Evolutionary conservation across 805 yeast species (phyloP), one percentile per base, ranked within the genome.

Genomic region (Hanseniaspora mollemarum): DNA sequence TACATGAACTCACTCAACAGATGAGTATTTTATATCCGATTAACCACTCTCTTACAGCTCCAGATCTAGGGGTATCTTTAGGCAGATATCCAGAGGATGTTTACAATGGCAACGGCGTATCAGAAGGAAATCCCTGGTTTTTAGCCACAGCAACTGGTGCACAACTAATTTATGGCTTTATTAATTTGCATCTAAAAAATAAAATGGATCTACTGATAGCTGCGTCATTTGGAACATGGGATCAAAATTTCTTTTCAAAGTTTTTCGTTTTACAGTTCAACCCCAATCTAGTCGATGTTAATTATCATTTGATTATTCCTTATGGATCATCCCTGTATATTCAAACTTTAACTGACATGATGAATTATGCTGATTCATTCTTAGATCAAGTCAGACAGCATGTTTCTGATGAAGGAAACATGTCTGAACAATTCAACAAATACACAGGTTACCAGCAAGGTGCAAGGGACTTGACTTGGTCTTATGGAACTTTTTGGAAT

Each of bases 121-220:
- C 81, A 28, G 86, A 81, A 59, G 96, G 96, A 2, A 88, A 88
- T 60, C 96, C 97, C 4, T 88, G 96, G 97, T 87, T 87, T 60
- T 74, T 88, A 53, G 69, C 84, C 3, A 84, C 92, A 0, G 75
- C 83, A 0, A 22, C 51, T 6, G 51, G 51, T 2, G 51, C 45
- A 1, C 41, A 46, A 16, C 25, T 33, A 15, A 5, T 46, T 4
- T 46, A 46, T 26, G 51, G 51, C 24, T 46, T 13, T 24, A 19
- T 40, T 6, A 39, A 46, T 16, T 24, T 40, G 8, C 51, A 46
- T 39, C 25, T 46, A 18, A 46, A 46, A 21, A 18, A 25, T 10
- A 46, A 46, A 25, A 16, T 46, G 41, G 45, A 46, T 26, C 28
- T 46, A 15, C 15, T n/a, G 10, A 9, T 46, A 4, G 22, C 29